These are phyloP conservation scores for Diaporthe sp. DNA, from an alignment of 2,329 filamentous ascomycete genomes.

Conservation along the genomic window DNA sequence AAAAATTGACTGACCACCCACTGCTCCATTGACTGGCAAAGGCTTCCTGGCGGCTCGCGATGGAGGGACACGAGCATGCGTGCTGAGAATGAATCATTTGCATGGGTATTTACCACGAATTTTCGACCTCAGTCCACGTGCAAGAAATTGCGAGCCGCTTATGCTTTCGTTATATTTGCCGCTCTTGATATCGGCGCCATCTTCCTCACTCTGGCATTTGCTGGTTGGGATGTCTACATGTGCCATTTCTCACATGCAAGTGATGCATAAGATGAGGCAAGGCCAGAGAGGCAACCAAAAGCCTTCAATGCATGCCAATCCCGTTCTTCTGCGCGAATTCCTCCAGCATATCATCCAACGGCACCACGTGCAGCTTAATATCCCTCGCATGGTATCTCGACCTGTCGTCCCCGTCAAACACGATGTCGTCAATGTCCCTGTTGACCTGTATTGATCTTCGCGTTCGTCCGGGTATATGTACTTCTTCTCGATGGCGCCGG, in stretches of 20 bases:
- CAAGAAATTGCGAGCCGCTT: not conserved
- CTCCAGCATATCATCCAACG: slow-evolving; percentile 35
- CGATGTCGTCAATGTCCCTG: slow-evolving; percentile 36
- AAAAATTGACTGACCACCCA: not conserved
- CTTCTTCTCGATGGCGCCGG: slow-evolving; percentile 44
- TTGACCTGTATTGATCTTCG: slow-evolving; percentile 25
- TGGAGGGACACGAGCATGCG: not conserved
- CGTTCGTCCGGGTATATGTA: slow-evolving; percentile 43
- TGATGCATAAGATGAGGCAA: not conserved
- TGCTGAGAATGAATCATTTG: no score
- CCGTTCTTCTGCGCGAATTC: slow-evolving; percentile 35
- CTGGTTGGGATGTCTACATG: not conserved
- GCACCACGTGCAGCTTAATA: slow-evolving; percentile 35
- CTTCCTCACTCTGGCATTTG: not conserved
- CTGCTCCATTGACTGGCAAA: not conserved
- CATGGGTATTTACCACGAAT: not conserved
- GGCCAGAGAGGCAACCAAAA: not conserved
- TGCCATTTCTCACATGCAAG: not conserved
- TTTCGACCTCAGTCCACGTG: no score
- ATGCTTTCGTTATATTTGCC: not conserved
- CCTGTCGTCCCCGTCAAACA: slow-evolving; percentile 29
- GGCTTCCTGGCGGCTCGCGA: not conserved
- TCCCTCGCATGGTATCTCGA: slow-evolving; percentile 39
- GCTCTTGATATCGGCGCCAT: not conserved
- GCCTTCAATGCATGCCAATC: slow-evolving; percentile 16